Percentiles rank a stretch among this genome's conserved stretches.
Conservation (phyloP, 1,139 yeast genomes). For the Wickerhamiella infanticola region DNA sequence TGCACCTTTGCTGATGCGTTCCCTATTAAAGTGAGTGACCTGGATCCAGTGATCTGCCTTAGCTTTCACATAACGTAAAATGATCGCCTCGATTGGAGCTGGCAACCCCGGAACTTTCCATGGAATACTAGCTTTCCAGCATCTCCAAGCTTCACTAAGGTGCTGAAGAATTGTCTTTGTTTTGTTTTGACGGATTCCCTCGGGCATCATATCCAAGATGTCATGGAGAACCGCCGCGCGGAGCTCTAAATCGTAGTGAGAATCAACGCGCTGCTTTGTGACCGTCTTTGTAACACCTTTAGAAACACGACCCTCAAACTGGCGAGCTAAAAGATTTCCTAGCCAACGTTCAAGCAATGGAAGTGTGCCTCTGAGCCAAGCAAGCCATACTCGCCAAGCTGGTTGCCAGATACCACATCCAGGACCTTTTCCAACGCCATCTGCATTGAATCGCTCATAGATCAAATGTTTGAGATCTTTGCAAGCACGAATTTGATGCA, state of each 20-base stretch:
- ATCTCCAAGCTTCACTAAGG: constrained; percentile 95
- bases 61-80: constrained; percentile 78
- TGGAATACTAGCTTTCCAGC: constrained; percentile 97
- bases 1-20: constrained; percentile 71
- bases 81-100: constrained; percentile 70
- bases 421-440: constrained; percentile 84
- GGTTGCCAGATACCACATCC: constrained; percentile 99
- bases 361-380: constrained; percentile 80
- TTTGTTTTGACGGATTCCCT: constrained; percentile 76
- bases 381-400: constrained; percentile 94
- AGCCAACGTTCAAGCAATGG: constrained; percentile 92
- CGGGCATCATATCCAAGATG: constrained; percentile 93
- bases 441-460: constrained; percentile 59
- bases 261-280: constrained; percentile 89
- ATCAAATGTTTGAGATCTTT: constrained; percentile 89
- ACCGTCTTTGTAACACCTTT: constrained; percentile 88
- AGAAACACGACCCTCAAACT: constrained; percentile 87
- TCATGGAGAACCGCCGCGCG: constrained; percentile 94
- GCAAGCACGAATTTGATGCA: constrained; percentile 96
- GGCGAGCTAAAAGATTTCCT: constrained; percentile 80
- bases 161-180: constrained; percentile 84
- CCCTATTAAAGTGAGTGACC: constrained; percentile 85
- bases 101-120: constrained; percentile 98
- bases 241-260: constrained; percentile 83
- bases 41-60: constrained; percentile 97